Evolutionary conservation across 148 eudicot species (phyloP).

Genomic region (Heliosperma pusillum): DNA sequence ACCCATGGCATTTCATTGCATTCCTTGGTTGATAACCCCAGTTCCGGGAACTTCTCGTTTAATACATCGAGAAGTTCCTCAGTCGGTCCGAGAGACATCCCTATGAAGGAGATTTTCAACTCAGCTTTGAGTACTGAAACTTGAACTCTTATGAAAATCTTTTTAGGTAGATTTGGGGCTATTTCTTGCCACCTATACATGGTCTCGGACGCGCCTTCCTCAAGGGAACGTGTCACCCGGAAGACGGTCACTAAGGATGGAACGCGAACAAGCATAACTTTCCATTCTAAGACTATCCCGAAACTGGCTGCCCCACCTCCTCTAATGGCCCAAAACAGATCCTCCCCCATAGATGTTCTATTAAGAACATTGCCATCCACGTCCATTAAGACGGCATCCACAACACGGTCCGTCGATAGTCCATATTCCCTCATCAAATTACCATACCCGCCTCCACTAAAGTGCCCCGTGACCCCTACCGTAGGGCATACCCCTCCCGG

Average conservation of each 20-base stretch:
- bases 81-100: constrained; percentile 12
- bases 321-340: constrained; percentile 10
- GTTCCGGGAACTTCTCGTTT: constrained; percentile 11
- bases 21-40: constrained; percentile 11
- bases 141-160: constrained; percentile 1
- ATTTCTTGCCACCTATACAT: constrained; percentile 9
- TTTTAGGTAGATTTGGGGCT: constrained; percentile 12
- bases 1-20: constrained; percentile 26
- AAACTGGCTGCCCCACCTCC: constrained; percentile 16
- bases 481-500: constrained; percentile 20
- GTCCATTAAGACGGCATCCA: constrained; percentile 24
- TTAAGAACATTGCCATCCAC: constrained; percentile 18
- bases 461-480: constrained; percentile 20
- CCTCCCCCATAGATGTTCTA: constrained; percentile 21
- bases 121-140: constrained; percentile 2
- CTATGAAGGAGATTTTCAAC: constrained; percentile 13
- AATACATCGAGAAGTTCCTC: constrained; percentile 1
- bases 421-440: constrained; percentile 20
- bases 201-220: not conserved
- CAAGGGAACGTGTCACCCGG: constrained; percentile 8
- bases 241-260: constrained; percentile 8
- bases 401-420: constrained; percentile 15
- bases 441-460: constrained; percentile 27
- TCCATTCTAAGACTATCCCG: constrained; percentile 10
- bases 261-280: constrained; percentile 6